Evolutionary conservation across 495 filamentous ascomycete genomes (phyloP).

Genomic region (Lophiotrema nucula): DNA sequence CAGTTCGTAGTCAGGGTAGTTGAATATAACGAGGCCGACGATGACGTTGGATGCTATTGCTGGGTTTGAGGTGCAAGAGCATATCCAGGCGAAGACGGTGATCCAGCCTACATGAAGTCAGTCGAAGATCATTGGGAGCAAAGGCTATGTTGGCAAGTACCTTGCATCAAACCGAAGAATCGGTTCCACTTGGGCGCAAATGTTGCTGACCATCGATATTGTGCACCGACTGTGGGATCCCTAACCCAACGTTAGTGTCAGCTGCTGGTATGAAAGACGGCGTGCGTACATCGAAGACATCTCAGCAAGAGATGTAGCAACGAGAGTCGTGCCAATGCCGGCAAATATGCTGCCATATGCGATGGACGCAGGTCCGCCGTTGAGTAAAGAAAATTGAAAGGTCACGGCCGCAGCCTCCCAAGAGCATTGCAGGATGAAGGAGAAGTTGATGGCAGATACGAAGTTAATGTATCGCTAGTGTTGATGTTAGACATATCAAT

Average conservation of each 20-base stretch:
- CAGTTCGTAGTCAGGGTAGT: slow-evolving; percentile 24
- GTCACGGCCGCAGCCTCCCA: slow-evolving; percentile 37
- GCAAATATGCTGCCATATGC: slow-evolving; percentile 39
- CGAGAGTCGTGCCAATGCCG: slow-evolving; percentile 31
- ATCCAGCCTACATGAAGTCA: slow-evolving; percentile 27
- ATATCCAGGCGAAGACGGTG: slow-evolving; percentile 32
- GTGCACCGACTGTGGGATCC: slow-evolving; percentile 29
- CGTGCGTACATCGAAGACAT: slow-evolving; percentile 41
- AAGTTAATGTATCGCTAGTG: slow-evolving; percentile 28
- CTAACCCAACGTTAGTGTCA: slow-evolving; percentile 1
- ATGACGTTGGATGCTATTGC: slow-evolving; percentile 29
- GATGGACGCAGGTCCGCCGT: slow-evolving; percentile 41
- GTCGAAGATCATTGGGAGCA: neutral
- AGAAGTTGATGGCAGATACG: slow-evolving; percentile 30
- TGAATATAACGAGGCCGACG: slow-evolving; percentile 26
- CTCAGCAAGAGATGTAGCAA: slow-evolving; percentile 40
- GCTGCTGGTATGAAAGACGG: neutral
- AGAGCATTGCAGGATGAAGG: slow-evolving; percentile 31
- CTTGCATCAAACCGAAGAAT: slow-evolving; percentile 36
- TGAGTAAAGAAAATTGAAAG: slow-evolving; percentile 32
- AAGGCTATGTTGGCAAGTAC: too few relatives aligned
- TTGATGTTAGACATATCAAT: neutral
- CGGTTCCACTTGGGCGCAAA: slow-evolving; percentile 46
- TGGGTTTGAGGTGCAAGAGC: slow-evolving; percentile 25
- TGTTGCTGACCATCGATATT: slow-evolving; percentile 33